These are phyloP conservation scores for Pseudozyma sp. DNA, from an alignment of 1,284 basidiomycete genomes.

Conservation along the genomic window DNA sequence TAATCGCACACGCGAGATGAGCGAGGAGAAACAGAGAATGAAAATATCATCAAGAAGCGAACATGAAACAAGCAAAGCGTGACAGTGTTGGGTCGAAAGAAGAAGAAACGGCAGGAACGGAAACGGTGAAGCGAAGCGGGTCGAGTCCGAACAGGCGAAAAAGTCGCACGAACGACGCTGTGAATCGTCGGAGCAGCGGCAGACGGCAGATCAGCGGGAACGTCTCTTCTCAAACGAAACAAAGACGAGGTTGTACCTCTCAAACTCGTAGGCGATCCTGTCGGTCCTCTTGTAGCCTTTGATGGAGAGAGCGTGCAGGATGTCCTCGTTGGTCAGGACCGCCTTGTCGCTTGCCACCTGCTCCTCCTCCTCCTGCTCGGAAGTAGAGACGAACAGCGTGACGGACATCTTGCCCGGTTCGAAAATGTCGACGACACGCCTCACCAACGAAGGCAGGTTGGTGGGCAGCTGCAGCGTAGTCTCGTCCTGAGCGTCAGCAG, in stretches of 20 bases:
- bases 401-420: constrained; percentile 87
- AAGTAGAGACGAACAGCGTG: constrained; percentile 85
- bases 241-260: constrained; percentile 90
- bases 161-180: too few species aligned
- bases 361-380: constrained; percentile 70
- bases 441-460: constrained; percentile 79
- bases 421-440: constrained; percentile 91
- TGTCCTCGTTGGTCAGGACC: constrained; percentile 55
- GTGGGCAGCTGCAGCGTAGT: constrained; percentile 46
- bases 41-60: too few species aligned
- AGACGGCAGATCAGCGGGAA: constrained; percentile 1
- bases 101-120: not conserved
- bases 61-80: too few species aligned
- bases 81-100: too few species aligned
- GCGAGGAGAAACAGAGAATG: too few species aligned
- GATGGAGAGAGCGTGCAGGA: constrained; percentile 61
- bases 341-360: constrained; percentile 31
- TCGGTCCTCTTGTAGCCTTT: constrained; percentile 78
- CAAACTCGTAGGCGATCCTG: constrained; percentile 98
- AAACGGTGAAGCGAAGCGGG: not conserved
- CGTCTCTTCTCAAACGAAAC: constrained; percentile 47
- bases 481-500: not conserved
- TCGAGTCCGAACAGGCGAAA: too few species aligned
- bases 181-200: too few species aligned
- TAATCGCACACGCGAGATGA: not conserved